phyloP scores from a whole-genome alignment of 768 basidiomycete genomes.

The Scleroderma bovista region DNA sequence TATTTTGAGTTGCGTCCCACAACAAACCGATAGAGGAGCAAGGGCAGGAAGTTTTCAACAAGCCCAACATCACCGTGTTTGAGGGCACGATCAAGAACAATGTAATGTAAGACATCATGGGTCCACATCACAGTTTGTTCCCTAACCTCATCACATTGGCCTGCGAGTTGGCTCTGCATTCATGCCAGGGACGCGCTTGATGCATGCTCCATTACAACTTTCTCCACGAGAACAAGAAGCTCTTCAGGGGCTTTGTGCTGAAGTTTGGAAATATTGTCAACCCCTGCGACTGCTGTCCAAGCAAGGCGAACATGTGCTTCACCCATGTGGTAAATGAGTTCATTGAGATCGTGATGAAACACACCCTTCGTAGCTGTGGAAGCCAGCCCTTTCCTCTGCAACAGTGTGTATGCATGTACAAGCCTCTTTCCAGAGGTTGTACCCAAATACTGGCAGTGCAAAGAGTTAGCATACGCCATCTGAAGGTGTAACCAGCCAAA shows the following conservation, averaged over 20 bases:
- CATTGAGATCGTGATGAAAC: constrained; percentile 22
- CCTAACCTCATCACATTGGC: constrained; percentile 3
- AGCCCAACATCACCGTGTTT: constrained; percentile 5
- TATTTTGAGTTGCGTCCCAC: constrained; percentile 24
- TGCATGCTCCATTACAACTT: too few species aligned
- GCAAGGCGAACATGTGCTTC: constrained; percentile 5
- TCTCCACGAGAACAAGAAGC: too few species aligned
- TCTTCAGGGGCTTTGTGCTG: too few species aligned
- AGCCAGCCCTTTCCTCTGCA: constrained; percentile 27
- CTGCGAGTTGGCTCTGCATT: background rate
- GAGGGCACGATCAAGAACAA: constrained; percentile 1
- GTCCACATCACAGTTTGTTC: constrained; percentile 2
- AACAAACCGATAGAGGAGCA: constrained; percentile 18
- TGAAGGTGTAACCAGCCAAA: constrained; percentile 38
- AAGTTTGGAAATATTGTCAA: too few species aligned
- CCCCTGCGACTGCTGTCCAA: constrained; percentile 1
- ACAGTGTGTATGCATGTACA: constrained; percentile 26
- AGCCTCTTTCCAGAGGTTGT: constrained; percentile 19
- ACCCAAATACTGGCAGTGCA: constrained; percentile 38
- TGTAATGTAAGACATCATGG: constrained; percentile 9
- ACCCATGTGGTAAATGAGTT: constrained; percentile 2
- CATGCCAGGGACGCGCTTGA: too few species aligned
- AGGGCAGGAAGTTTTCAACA: constrained; percentile 16
- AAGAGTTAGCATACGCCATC: constrained; percentile 34
- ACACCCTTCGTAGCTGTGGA: constrained; percentile 27